These are phyloP conservation scores for Nemania sp. DNA, from an alignment of 2,329 filamentous ascomycete genomes.

Conservation along the genomic window DNA sequence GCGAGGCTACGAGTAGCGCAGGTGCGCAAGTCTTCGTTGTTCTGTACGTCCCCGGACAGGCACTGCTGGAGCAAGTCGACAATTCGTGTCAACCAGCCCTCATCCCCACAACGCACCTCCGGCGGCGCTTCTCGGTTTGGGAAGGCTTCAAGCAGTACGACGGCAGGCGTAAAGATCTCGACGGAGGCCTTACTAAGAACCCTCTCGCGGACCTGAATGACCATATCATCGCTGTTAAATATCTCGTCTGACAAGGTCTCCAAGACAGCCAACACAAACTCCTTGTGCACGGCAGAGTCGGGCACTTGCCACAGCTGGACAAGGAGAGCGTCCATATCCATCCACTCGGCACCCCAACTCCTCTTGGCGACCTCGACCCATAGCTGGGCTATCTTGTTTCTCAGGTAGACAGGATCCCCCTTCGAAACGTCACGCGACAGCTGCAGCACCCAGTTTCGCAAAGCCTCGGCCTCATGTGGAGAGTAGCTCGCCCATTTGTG, in stretches of 20 bases:
- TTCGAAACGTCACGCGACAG: conserved; percentile 73
- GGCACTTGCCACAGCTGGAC: conserved; percentile 79
- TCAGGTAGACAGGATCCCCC: conserved; percentile 78
- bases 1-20: conserved; percentile 78
- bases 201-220: conserved; percentile 80
- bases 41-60: conserved; percentile 66
- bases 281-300: conserved; percentile 69
- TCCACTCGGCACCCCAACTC: conserved; percentile 91
- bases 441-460: conserved; percentile 78
- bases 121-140: conserved; percentile 71
- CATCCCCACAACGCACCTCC: conserved; percentile 74
- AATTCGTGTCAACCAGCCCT: conserved; percentile 86
- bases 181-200: conserved; percentile 87
- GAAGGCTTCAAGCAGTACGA: conserved; percentile 75
- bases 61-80: conserved; percentile 76
- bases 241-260: conserved; percentile 94
- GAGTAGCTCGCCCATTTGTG: conserved; percentile 81
- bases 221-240: conserved; percentile 86
- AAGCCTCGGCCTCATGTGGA: conserved; percentile 65
- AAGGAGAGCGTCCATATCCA: conserved; percentile 87
- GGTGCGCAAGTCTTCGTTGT: conserved; percentile 67
- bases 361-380: conserved; percentile 96
- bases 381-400: conserved; percentile 91
- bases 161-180: conserved; percentile 85
- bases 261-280: conserved; percentile 84